Evolutionary conservation across 2,329 filamentous ascomycete species (phyloP).

Genomic region (Penicillium sp.): DNA sequence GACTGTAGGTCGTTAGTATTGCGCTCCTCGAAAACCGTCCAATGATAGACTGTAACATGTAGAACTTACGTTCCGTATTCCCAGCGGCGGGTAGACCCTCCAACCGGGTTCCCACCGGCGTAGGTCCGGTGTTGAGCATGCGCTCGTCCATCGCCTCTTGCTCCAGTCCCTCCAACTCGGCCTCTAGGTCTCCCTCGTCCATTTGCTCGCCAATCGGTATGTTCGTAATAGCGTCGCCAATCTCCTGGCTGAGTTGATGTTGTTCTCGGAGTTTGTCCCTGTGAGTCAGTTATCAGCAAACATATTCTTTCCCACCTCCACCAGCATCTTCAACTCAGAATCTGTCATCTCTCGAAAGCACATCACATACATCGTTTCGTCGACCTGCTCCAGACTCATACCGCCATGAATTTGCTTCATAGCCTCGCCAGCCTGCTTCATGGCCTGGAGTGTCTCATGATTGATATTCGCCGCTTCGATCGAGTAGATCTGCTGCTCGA

Average conservation of each 20-base stretch:
- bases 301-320: neutral
- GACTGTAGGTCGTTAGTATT: slow-evolving; percentile 24
- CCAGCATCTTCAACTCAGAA: neutral
- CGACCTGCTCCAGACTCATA: slow-evolving; percentile 91
- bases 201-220: slow-evolving; percentile 67
- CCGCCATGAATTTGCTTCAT: slow-evolving; percentile 93
- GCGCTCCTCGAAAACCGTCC: neutral
- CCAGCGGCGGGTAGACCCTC: slow-evolving; percentile 74
- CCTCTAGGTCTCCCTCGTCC: slow-evolving; percentile 85
- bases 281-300: slow-evolving; percentile 21
- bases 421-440: slow-evolving; percentile 85
- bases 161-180: slow-evolving; percentile 81
- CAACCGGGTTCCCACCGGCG: slow-evolving; percentile 78
- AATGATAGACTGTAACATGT: neutral
- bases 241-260: slow-evolving; percentile 90
- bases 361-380: slow-evolving; percentile 80
- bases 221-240: slow-evolving; percentile 79
- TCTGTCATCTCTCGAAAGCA: neutral
- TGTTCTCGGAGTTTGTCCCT: slow-evolving; percentile 92
- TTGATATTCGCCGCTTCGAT: slow-evolving; percentile 99
- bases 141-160: slow-evolving; percentile 91
- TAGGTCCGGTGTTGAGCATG: slow-evolving; percentile 85
- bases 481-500: slow-evolving; percentile 93
- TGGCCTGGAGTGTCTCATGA: slow-evolving; percentile 89
- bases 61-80: slow-evolving; percentile 71